phyloP scores from a whole-genome alignment of 768 basidiomycete genomes.

The Suillus weaverae region DNA sequence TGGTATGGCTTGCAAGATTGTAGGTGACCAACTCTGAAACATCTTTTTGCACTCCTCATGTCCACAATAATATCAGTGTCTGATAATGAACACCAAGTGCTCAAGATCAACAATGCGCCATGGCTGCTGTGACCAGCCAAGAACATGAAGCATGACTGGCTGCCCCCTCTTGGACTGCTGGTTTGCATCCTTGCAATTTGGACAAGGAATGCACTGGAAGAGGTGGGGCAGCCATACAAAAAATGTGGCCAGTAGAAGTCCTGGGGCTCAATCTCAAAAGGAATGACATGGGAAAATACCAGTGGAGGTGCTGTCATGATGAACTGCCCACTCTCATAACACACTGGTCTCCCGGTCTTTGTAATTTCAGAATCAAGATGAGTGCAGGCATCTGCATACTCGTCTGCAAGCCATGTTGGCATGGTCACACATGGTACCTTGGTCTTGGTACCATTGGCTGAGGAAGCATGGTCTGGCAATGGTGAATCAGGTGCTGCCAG shows the following conservation, averaged over 20 bases:
- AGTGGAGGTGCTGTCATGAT: too few species aligned
- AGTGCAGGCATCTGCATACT: too few species aligned
- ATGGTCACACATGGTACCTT: background rate
- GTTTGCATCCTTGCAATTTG: background rate
- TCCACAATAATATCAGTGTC: slow-evolving; percentile 24
- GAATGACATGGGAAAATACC: too few species aligned
- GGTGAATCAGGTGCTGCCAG: too few species aligned
- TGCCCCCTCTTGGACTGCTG: background rate
- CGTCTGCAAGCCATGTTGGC: too few species aligned
- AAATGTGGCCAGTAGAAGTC: too few species aligned
- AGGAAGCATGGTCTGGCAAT: too few species aligned
- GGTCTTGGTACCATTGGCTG: too few species aligned
- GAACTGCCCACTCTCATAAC: too few species aligned
- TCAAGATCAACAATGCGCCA: slow-evolving; percentile 19
- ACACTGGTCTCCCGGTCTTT: too few species aligned
- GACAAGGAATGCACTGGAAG: slow-evolving; percentile 5
- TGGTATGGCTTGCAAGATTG: slow-evolving; percentile 24
- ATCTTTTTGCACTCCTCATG: slow-evolving; percentile 17
- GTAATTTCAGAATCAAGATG: too few species aligned
- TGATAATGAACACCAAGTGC: slow-evolving; percentile 22
- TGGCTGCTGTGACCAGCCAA: slow-evolving; percentile 1
- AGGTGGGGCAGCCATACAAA: slow-evolving; percentile 9
- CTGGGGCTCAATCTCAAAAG: too few species aligned
- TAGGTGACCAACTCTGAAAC: slow-evolving; percentile 28
- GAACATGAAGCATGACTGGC: slow-evolving; percentile 1